These are phyloP conservation scores for Malus domestica DNA, from an alignment of 306 rosid species.

Conservation along the genomic window ASM211411v1 NC_041804.1:11075501-11076000, in stretches of 20 bases:
- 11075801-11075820: no score
- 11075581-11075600: conserved; percentile 51
- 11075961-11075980: no score
- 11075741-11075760: conserved; percentile 57
- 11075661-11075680: conserved; percentile 48
- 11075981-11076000: no score
- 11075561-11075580: conserved; percentile 47
- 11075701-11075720: conserved; percentile 46
- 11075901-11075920: no score
- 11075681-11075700: conserved; percentile 59
- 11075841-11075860: no score
- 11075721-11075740: conserved; percentile 41
- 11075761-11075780: conserved; percentile 11
- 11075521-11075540: no score
- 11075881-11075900: no score
- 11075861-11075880: no score
- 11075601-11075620: conserved; percentile 40
- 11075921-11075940: no score
- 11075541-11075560: not conserved
- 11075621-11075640: conserved; percentile 50
- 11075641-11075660: conserved; percentile 55
- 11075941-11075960: no score
- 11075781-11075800: no score
- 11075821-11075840: no score
- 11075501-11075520: conserved; percentile 35